Base-by-base conservation (phyloP, 2,329 filamentous ascomycete species). In the Cladophialophora exuberans region DNA sequence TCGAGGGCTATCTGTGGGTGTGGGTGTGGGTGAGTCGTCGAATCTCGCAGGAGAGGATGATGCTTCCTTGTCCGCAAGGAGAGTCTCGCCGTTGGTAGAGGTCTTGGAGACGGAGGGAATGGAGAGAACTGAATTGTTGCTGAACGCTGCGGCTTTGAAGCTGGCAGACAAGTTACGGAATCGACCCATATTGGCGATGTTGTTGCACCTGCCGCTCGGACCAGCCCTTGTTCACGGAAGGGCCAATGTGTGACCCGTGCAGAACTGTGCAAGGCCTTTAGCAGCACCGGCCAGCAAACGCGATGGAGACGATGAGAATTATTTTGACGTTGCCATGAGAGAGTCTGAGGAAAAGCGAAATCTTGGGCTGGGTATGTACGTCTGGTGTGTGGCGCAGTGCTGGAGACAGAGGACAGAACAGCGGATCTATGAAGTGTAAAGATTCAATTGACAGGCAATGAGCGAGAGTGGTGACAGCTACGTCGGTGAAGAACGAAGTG, bases 91-190 rank as follows among this genome's bases (percentile, higher is more conserved):
- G 52, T 57, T 42, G 41, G 58, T 38, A 7, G 56, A 53, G 10
- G 49, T 23, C 46, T 42, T 56, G 18, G 52, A 56, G 26, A 56
- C 49, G 10, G 56, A 47, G 18, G 50, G 26, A 11, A 43, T 44
- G 4, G 57, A 56, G 54, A 46, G 36, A 49, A 53, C 57, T 23
- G 52, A 55, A 43, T 49, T 11, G 39, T 49, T 49, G 50, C 49
- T 48, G 50, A 64, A 62, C 1, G 62, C 56, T 20, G 60, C 59
- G 25, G 56, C 60, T 39, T 62, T 61, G 48, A 64, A 63, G 56
- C 58, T 62, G 57, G 59, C 39, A 31, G 62, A 64, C 25, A 64
- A 46, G 50, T 63, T 63, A 44, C 62, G 62, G 48, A 64, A 52
- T 17, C 62, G 60, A 28, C 61, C 61, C 62, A 64, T 64, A 38